Evolutionary conservation across 495 filamentous ascomycete genomes (phyloP).

Genomic region (Trichoderma reesei): DNA sequence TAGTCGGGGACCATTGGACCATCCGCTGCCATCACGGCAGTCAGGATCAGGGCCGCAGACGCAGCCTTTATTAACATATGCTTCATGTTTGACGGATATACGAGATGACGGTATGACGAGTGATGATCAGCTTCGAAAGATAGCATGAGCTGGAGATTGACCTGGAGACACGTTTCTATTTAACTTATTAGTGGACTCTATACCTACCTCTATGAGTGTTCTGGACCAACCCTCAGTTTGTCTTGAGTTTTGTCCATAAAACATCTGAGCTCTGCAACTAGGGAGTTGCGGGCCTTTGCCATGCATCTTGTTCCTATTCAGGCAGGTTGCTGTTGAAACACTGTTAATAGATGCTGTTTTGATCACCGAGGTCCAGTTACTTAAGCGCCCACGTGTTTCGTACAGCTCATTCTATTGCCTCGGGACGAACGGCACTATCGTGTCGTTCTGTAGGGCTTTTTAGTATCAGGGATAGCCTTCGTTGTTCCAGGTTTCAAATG

Average conservation of each 20-base stretch:
- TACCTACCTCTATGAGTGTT: too few species aligned
- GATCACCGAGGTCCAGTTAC: neutral
- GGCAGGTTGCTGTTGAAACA: neutral
- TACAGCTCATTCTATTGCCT: neutral
- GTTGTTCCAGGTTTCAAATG: too few species aligned
- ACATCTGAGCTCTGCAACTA: neutral
- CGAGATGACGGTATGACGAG: too few species aligned
- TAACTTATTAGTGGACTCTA: too few species aligned
- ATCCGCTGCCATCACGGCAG: neutral
- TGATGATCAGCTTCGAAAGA: too few species aligned
- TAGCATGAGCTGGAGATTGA: too few species aligned
- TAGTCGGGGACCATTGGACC: constrained; percentile 21
- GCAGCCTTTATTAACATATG: neutral
- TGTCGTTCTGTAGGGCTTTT: neutral
- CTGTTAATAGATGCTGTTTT: neutral
- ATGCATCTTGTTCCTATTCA: neutral
- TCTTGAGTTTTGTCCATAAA: neutral
- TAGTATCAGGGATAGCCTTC: too few species aligned
- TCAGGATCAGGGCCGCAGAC: neutral
- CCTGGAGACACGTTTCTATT: too few species aligned
- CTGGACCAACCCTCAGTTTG: neutral
- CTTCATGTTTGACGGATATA: neutral
- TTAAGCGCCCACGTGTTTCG: neutral
- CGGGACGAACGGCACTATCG: neutral
- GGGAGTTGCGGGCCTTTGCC: neutral